Conservation (phyloP, 768 basidiomycete genomes). For the Fistulinella prunicolor region DNA sequence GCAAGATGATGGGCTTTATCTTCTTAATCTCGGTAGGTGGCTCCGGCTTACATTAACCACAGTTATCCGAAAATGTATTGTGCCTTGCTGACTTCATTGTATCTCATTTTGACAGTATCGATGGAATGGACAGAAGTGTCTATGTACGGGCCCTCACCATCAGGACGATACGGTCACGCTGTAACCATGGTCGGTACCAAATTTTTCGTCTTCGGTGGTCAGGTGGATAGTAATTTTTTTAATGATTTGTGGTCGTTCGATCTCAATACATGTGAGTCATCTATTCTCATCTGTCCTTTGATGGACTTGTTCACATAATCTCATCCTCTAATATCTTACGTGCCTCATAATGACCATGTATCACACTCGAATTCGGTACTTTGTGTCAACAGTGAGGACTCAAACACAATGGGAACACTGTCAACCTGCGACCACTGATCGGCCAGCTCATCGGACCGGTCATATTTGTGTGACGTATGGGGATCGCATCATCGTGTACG, state of each 20-base stretch:
- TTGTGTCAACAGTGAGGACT: conserved; percentile 65
- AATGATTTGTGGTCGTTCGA: conserved; percentile 97
- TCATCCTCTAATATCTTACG: background rate
- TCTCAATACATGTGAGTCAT: conserved; percentile 79
- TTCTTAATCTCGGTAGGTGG: conserved; percentile 85
- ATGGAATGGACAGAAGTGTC: conserved; percentile 93
- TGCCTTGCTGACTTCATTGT: conserved; percentile 3
- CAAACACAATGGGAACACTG: conserved; percentile 81
- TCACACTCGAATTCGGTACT: background rate
- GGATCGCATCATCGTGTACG: conserved; percentile 82
- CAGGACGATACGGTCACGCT: conserved; percentile 93
- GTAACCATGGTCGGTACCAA: conserved; percentile 89
- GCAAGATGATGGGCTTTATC: conserved; percentile 91
- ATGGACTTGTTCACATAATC: conserved; percentile 1
- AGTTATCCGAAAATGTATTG: background rate
- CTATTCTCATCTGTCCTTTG: background rate
- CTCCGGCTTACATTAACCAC: background rate
- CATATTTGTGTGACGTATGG: conserved; percentile 83
- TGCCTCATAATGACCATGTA: background rate
- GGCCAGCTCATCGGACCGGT: conserved; percentile 84
- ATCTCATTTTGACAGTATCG: conserved; percentile 54
- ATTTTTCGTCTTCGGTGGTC: conserved; percentile 96
- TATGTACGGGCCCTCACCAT: conserved; percentile 72
- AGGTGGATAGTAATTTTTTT: conserved; percentile 91
- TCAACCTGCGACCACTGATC: conserved; percentile 56